A percentile compares a stretch with the other conserved stretches of the same genome.
These are phyloP conservation scores for Ilyonectria sp. DNA, from an alignment of 2,329 filamentous ascomycete genomes.

Conservation along the genomic window DNA sequence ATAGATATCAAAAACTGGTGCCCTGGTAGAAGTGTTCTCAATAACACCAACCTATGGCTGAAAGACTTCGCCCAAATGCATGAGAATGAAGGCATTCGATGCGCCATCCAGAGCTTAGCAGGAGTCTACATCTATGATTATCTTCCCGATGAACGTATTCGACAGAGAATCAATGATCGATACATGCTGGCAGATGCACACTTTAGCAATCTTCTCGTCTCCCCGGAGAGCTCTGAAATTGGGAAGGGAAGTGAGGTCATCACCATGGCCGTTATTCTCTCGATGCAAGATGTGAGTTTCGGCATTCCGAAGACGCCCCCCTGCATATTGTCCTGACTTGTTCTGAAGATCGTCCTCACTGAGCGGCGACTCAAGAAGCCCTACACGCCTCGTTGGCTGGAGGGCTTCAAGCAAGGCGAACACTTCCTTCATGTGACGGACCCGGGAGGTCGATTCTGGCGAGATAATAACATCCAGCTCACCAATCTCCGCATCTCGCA, in stretches of 20 bases:
- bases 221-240: constrained; percentile 38
- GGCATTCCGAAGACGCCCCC: not conserved
- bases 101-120: constrained; percentile 58
- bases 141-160: constrained; percentile 51
- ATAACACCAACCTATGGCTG: constrained; percentile 58
- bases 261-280: constrained; percentile 55
- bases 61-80: constrained; percentile 59
- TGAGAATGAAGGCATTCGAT: constrained; percentile 51
- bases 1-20: constrained; percentile 59
- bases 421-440: constrained; percentile 54
- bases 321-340: not conserved
- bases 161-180: constrained; percentile 52
- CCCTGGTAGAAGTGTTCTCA: constrained; percentile 56
- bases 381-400: constrained; percentile 55
- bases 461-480: constrained; percentile 52
- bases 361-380: constrained; percentile 55
- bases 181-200: constrained; percentile 52
- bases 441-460: constrained; percentile 56
- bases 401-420: constrained; percentile 55
- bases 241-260: constrained; percentile 52
- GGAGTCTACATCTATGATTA: constrained; percentile 61
- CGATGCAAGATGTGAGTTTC: constrained; percentile 56
- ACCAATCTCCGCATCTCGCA: constrained; percentile 55
- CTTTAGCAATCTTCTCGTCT: constrained; percentile 49
- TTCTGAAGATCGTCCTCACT: constrained; percentile 53